Evolutionary conservation across 192 early-diverging fungal genomes (phyloP).

Genomic region (Coemansia reversa): DNA sequence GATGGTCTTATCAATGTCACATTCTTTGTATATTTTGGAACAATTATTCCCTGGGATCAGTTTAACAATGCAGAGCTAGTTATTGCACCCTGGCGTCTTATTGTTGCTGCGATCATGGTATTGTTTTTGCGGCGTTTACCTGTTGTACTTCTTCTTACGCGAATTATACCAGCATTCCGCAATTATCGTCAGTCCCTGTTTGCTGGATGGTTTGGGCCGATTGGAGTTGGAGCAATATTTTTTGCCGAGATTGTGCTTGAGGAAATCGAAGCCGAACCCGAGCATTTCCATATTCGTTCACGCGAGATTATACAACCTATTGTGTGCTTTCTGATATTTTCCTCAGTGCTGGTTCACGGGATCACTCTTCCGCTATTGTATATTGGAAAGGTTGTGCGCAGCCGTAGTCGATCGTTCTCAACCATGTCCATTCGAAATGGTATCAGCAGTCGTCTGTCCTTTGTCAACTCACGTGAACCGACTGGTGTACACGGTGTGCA

Average conservation of each 20-base stretch:
- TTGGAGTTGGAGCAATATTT: conserved; percentile 70
- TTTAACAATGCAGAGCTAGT: conserved; percentile 63
- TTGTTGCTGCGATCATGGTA: conserved; percentile 67
- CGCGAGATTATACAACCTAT: conserved; percentile 58
- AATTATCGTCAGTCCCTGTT: conserved; percentile 76
- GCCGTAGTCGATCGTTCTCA: conserved; percentile 41
- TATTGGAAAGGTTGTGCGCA: conserved; percentile 60
- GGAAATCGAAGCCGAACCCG: conserved; percentile 46
- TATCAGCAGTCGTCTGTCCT: conserved; percentile 47
- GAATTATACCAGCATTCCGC: conserved; percentile 67
- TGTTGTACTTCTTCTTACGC: conserved; percentile 63
- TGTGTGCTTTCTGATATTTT: conserved; percentile 75
- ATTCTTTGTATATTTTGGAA: conserved; percentile 87
- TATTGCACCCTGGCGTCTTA: conserved; percentile 68
- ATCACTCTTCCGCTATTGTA: conserved; percentile 76
- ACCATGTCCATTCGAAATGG: conserved; percentile 44
- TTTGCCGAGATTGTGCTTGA: conserved; percentile 56
- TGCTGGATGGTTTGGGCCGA: conserved; percentile 92
- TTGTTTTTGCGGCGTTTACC: conserved; percentile 77
- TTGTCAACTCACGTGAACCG: conserved; percentile 44
- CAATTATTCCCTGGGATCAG: conserved; percentile 73
- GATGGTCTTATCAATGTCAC: conserved; percentile 87
- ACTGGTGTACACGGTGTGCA: conserved; percentile 37
- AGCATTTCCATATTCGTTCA: conserved; percentile 35
- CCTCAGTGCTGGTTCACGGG: conserved; percentile 85